Evolutionary conservation across 805 yeast genomes (phyloP).

Genomic region (Cyberlindnera maclurae): DNA sequence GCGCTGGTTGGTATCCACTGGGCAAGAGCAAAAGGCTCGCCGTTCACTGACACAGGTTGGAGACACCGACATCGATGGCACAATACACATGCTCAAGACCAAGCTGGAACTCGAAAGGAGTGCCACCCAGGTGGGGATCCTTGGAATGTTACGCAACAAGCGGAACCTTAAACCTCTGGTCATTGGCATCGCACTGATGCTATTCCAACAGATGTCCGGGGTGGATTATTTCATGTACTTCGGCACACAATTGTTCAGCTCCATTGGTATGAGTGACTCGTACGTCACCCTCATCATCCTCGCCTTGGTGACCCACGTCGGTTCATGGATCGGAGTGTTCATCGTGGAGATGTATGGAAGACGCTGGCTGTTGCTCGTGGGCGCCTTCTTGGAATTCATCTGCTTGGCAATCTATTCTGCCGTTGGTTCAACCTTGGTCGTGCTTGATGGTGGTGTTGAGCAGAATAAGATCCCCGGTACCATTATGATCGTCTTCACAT

Average conservation of each 20-base stretch:
- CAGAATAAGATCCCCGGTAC: conserved; percentile 35
- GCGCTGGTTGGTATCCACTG: conserved; percentile 45
- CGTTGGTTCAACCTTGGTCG: conserved; percentile 35
- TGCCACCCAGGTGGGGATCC: conserved; percentile 31
- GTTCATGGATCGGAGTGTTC: conserved; percentile 41
- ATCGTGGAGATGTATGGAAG: conserved; percentile 46
- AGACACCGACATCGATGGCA: conserved; percentile 33
- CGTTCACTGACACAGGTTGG: conserved; percentile 41
- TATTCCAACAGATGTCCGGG: conserved; percentile 57
- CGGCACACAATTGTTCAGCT: conserved; percentile 51
- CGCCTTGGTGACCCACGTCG: conserved; percentile 45
- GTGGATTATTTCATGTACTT: conserved; percentile 63
- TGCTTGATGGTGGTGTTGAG: conserved; percentile 21
- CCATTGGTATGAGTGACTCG: conserved; percentile 46
- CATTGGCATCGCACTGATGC: conserved; percentile 51
- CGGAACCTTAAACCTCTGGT: conserved; percentile 31
- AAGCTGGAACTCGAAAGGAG: conserved; percentile 8
- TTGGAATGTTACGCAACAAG: conserved; percentile 38
- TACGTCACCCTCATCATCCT: conserved; percentile 48
- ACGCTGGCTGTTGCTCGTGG: conserved; percentile 30
- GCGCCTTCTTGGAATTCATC: conserved; percentile 40
- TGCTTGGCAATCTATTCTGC: conserved; percentile 46
- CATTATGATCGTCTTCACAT: conserved; percentile 50
- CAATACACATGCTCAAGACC: conserved; percentile 2
- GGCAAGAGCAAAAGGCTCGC: conserved; percentile 46